Percentiles rank a stretch among this genome's conserved stretches.
Evolutionary conservation across 2,329 filamentous ascomycete genomes (phyloP).

Genomic region (Colletotrichum limetticola): DNA sequence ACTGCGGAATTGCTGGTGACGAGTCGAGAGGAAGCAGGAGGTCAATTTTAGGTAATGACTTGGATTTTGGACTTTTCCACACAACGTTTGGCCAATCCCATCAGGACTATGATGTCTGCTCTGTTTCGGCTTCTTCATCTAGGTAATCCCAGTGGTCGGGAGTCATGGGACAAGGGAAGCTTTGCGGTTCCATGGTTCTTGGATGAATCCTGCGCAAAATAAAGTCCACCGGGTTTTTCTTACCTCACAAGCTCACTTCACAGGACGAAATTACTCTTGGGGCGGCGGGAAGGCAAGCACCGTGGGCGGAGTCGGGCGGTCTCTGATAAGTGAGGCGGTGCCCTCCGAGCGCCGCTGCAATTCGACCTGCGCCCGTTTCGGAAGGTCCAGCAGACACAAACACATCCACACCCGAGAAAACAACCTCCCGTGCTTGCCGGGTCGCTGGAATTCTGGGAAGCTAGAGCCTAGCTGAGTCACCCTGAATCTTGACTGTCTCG

Average conservation of each 20-base stretch:
- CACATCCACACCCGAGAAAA: neutral
- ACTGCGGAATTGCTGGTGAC: neutral
- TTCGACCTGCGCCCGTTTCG: slow-evolving; percentile 19
- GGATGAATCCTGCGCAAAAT: neutral
- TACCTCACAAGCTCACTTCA: neutral
- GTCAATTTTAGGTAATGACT: neutral
- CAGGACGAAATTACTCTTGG: neutral
- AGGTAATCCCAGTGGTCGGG: neutral
- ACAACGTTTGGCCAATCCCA: neutral
- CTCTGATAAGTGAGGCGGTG: slow-evolving; percentile 21
- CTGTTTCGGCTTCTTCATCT: slow-evolving; percentile 1
- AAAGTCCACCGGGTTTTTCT: neutral
- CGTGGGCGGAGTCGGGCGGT: slow-evolving; percentile 14
- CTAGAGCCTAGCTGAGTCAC: slow-evolving; percentile 14
- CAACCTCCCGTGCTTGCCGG: slow-evolving; percentile 16
- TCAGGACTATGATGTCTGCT: slow-evolving; percentile 23
- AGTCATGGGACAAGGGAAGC: slow-evolving; percentile 11
- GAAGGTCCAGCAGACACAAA: slow-evolving; percentile 16
- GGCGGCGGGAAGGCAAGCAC: no score
- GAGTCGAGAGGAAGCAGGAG: neutral
- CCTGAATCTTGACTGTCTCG: slow-evolving; percentile 4
- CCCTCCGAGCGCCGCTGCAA: slow-evolving; percentile 18
- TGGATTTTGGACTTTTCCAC: neutral
- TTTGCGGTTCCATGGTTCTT: neutral
- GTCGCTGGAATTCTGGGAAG: neutral